Base-by-base conservation (phyloP, 352 stramenopile genomes). In the Globisporangium acanthophoron region DNA sequence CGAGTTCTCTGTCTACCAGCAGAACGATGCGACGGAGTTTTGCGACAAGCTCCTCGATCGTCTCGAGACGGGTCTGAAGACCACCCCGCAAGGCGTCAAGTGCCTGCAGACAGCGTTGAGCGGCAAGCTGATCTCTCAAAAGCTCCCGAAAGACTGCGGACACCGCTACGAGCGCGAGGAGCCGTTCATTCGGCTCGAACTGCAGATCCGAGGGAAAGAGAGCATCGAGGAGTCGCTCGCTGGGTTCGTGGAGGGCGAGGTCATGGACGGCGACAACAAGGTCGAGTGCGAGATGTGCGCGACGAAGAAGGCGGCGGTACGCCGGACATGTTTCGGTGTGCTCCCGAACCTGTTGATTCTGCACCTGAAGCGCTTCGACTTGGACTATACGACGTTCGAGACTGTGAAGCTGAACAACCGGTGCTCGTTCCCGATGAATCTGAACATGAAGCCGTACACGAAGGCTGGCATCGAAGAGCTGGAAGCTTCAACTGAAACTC, bases 241-340 rank as follows among this genome's bases (percentile, higher is more conserved):
- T 27, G 86, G 78, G 6, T 98, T 99, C 64, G 97, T 98, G n/a
- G 94, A 99, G 75, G 96, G 96, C 21, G 97, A 99, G 71, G 85
- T 99, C n/a, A 99, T 99, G 96, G 96, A 98, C 64, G 97, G 97
- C 11, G 96, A 98, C 70, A 99, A 99, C 73, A 98, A 99, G 73
- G 90, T 97, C 27, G 92, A 97, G 61, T 99, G 97, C 62, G 97
- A 99, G 61, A 70, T 91, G 3, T 99, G 97, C 73, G 96, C 90
- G 33, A 97, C 96, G 15, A 99, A 99, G 62, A 99, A 98, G 56
- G 97, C 98, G 62, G 97, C 96, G 18, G 84, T 99, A 9, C 78
- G 97, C 29, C 75, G 96, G 52, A 99, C 94, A 12, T 98, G 93
- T 58, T 97, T 99, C 61, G 96, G 92, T 4, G 77, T 80, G 18